Evolutionary conservation across 192 early-diverging fungal species (phyloP).

Genomic region (Umbelopsis vinacea): DNA sequence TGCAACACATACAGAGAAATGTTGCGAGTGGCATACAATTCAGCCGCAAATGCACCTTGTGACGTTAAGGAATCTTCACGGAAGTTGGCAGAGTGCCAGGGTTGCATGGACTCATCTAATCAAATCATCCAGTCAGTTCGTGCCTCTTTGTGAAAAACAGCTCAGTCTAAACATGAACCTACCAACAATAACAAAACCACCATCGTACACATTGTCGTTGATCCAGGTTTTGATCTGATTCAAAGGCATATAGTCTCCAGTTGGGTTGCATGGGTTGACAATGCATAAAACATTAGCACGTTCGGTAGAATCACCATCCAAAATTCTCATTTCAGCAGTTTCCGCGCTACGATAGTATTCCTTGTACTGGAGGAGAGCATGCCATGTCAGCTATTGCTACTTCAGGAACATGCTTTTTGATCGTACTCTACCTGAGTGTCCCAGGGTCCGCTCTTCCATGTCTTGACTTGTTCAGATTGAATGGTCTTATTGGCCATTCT

Average conservation of each 20-base stretch:
- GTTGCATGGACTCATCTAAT: conserved; percentile 92
- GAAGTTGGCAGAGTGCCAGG: conserved; percentile 85
- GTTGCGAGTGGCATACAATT: conserved; percentile 62
- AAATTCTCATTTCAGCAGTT: conserved; percentile 72
- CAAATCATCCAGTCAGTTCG: not conserved
- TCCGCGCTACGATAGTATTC: conserved; percentile 88
- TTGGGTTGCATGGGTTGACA: conserved; percentile 94
- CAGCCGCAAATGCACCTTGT: conserved; percentile 67
- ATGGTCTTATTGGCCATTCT: conserved; percentile 57
- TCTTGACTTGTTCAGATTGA: conserved; percentile 52
- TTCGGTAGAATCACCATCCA: conserved; percentile 56
- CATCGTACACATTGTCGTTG: conserved; percentile 70
- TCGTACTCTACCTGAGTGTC: conserved; percentile 57
- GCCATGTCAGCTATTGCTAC: not conserved
- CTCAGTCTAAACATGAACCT: conserved; percentile 25
- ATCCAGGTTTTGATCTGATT: conserved; percentile 79
- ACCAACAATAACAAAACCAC: conserved; percentile 84
- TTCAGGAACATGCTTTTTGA: not conserved
- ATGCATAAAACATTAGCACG: conserved; percentile 78
- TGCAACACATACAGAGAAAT: conserved; percentile 88
- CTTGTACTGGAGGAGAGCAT: conserved; percentile 64
- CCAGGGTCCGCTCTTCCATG: conserved; percentile 89
- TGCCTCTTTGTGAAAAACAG: conserved; percentile 1
- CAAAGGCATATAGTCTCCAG: conserved; percentile 82
- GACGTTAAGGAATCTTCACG: conserved; percentile 81